Conservation (phyloP, 2,329 filamentous ascomycete genomes). For the Drechmeria coniospora region DNA sequence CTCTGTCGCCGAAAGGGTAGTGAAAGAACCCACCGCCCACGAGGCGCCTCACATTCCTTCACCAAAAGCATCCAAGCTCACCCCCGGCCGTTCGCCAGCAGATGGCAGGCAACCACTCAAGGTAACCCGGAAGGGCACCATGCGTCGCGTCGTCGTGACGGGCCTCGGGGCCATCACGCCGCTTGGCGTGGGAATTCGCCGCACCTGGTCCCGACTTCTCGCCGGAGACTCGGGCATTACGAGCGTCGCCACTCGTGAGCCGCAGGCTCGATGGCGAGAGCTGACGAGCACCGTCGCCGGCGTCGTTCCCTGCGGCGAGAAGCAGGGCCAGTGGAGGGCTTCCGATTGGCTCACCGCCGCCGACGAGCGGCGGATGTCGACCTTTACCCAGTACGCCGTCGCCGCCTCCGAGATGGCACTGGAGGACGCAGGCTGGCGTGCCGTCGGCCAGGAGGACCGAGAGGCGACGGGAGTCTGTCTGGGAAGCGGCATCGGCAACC, state of each 20-base stretch:
- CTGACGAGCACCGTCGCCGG: conserved; percentile 79
- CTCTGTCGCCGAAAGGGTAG: too few relatives aligned
- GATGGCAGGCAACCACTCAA: neutral
- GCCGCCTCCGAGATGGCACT: conserved; percentile 78
- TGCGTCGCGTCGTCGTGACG: conserved; percentile 68
- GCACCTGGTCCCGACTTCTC: conserved; percentile 68
- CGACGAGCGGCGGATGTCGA: conserved; percentile 67
- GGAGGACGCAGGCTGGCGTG: conserved; percentile 64
- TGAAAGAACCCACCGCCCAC: too few relatives aligned
- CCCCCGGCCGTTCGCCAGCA: too few relatives aligned
- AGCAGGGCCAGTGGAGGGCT: conserved; percentile 31
- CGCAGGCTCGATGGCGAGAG: conserved; percentile 43
- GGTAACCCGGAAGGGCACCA: conserved; percentile 14
- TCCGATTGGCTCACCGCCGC: conserved; percentile 36
- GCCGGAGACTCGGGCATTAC: conserved; percentile 67
- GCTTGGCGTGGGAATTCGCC: conserved; percentile 62
- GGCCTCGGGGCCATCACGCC: conserved; percentile 72
- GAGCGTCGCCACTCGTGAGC: conserved; percentile 49
- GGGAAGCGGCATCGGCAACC: conserved; percentile 87
- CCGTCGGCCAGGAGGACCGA: conserved; percentile 41
- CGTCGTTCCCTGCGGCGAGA: conserved; percentile 45
- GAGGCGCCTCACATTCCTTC: too few relatives aligned
- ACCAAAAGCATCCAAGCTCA: too few relatives aligned
- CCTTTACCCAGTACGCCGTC: conserved; percentile 81
- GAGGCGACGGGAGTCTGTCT: conserved; percentile 81